Base-by-base conservation (phyloP, 2,329 filamentous ascomycete species). In the Huntiella omanensis region DNA sequence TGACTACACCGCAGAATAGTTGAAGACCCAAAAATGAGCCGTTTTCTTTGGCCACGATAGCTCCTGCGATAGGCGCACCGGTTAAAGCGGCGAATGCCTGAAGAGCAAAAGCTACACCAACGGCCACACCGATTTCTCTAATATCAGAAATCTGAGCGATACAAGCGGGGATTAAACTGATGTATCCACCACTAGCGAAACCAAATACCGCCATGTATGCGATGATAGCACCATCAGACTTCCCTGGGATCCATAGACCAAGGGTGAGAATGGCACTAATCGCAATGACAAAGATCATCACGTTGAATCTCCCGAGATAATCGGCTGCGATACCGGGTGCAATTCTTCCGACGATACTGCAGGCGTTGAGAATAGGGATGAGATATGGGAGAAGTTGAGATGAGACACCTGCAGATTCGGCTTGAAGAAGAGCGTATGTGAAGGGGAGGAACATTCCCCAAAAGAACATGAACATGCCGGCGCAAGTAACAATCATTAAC, bases 91-190 rank as follows among this genome's bases (percentile, higher is more conserved):
- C 79, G 32, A 85, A 61, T 1, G 73, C 68, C 47, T 76, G 65
- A 40, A 77, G 57, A 12, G 73, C 69, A 56, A 80, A 82, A 19
- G 74, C 66, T 0, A 71, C 68, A 1, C 83, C 83, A 2, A 70
- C 75, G 4, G 81, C 67, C 1, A 77, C 70, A 11, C 82, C 83
- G 33, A 86, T 77, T 57, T 83, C 69, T 15, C 72, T 65, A 34
- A 83, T 70, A 40, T 82, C 77, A 1, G 73, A 77, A 51, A 85
- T 80, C 54, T 85, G 78, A 1, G 77, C 78, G 16, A 86, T 64
- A 11, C 81, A 62, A 0, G 77, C 69, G 0, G 80, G 76, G 0
- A 66, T 65, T 13, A 84, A 62, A 0, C 72, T 72, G 33, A 81
- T 71, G 53, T 77, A 80, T 2, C 73, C 72, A 10, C 80, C 81